Conservation (phyloP, 257 asterid genomes). For the Paulownia fortunei region DNA sequence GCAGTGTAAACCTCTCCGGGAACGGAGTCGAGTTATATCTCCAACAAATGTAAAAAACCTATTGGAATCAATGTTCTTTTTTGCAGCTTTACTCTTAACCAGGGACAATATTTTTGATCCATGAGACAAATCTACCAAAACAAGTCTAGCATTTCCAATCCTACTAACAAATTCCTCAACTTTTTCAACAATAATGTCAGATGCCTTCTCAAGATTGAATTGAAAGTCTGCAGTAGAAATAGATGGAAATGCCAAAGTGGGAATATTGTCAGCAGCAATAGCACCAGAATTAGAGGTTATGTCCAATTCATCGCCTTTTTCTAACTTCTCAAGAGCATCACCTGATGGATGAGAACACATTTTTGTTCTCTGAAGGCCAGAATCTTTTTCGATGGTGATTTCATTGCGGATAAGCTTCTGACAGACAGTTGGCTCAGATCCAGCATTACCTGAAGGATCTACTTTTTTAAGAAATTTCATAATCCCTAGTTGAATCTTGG, state of each 20-base stretch:
- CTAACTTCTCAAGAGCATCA: conserved; percentile 35
- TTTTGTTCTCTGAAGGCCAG: conserved; percentile 25
- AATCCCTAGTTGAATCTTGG: conserved; percentile 81
- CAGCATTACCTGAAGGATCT: conserved; percentile 52
- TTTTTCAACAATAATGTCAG: conserved; percentile 84
- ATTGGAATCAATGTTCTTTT: conserved; percentile 62
- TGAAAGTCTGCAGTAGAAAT: conserved; percentile 97
- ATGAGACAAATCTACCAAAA: conserved; percentile 81
- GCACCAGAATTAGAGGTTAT: conserved; percentile 34
- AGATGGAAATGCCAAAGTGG: conserved; percentile 92
- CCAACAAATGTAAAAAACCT: conserved; percentile 88
- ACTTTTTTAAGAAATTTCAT: conserved; percentile 75
- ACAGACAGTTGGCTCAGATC: too few relatives aligned
- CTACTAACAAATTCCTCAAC: conserved; percentile 68
- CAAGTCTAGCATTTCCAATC: conserved; percentile 73
- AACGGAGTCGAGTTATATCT: conserved; percentile 78
- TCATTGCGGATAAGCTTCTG: conserved; percentile 32
- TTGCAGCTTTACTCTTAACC: conserved; percentile 74
- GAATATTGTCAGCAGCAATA: conserved; percentile 47
- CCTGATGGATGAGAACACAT: conserved; percentile 31
- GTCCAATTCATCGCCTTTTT: conserved; percentile 38
- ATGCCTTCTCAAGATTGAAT: conserved; percentile 83
- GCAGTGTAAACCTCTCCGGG: conserved; percentile 70
- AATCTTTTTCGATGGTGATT: conserved; percentile 36
- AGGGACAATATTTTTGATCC: conserved; percentile 80